Conservation (phyloP, 2,329 filamentous ascomycete genomes). For the Xylaria polymorpha region DNA sequence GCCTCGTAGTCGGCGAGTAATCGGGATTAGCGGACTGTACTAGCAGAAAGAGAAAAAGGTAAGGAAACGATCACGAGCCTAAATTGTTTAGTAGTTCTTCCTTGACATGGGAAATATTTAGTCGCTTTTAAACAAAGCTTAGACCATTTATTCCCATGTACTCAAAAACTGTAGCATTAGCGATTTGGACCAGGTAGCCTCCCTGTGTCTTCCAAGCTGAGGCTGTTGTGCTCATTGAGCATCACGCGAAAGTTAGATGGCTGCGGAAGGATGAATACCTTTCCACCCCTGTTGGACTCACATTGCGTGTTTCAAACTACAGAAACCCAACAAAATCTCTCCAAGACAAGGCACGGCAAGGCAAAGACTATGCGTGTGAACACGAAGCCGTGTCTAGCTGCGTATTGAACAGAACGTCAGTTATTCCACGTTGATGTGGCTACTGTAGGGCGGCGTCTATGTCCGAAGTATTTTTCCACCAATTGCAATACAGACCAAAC, state of each 20-base stretch:
- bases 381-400: neutral
- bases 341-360: neutral
- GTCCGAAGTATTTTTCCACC: constrained; percentile 30
- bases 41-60: neutral
- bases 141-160: neutral
- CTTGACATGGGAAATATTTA: neutral
- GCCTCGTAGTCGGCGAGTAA: neutral
- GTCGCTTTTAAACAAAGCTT: neutral
- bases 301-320: neutral
- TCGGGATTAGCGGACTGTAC: neutral
- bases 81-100: neutral
- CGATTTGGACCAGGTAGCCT: neutral
- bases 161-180: neutral
- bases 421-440: constrained; percentile 19
- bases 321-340: neutral
- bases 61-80: neutral
- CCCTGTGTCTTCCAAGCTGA: neutral
- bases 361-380: neutral
- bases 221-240: neutral
- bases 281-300: neutral
- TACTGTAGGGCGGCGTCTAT: neutral
- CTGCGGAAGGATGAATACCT: neutral
- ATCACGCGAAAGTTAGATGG: neutral
- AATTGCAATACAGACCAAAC: constrained; percentile 9
- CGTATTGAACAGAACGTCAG: constrained; percentile 6